Evolutionary conservation across 345 rosid genomes (phyloP).

Genomic region (Alliaria petiolata): DNA sequence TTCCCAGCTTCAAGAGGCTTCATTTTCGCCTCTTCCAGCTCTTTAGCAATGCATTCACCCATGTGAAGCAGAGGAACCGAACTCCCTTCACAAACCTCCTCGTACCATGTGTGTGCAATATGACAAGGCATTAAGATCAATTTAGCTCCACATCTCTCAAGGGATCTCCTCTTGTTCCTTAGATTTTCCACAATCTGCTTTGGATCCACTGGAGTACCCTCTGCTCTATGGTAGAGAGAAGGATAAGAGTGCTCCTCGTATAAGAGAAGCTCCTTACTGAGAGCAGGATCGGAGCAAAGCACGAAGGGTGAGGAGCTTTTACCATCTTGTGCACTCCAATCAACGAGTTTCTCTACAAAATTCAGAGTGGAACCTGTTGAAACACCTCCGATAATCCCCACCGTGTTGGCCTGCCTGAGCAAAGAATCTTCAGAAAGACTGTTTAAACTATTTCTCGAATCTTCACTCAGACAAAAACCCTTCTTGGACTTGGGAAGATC

Average conservation of each 20-base stretch:
- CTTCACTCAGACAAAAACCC: constrained; percentile 31
- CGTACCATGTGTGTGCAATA: constrained; percentile 53
- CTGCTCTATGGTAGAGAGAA: constrained; percentile 34
- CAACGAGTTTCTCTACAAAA: constrained; percentile 53
- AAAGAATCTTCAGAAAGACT: constrained; percentile 35
- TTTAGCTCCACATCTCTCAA: constrained; percentile 61
- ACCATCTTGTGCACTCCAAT: constrained; percentile 48
- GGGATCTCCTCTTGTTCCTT: constrained; percentile 45
- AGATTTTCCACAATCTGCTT: constrained; percentile 40
- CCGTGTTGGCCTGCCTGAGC: constrained; percentile 47
- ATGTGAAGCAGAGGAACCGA: constrained; percentile 51
- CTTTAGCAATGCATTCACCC: constrained; percentile 61
- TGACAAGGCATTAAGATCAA: constrained; percentile 70
- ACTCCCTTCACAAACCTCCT: constrained; percentile 50
- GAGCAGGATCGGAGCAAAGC: constrained; percentile 66
- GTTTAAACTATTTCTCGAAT: constrained; percentile 21
- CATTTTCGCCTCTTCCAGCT: constrained; percentile 53
- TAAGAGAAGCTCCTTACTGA: constrained; percentile 48
- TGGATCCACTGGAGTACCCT: constrained; percentile 31
- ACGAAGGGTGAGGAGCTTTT: constrained; percentile 51
- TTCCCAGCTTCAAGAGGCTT: constrained; percentile 68
- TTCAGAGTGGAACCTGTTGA: constrained; percentile 51
- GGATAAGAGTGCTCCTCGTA: constrained; percentile 48
- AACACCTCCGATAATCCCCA: constrained; percentile 73
- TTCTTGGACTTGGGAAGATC: constrained; percentile 43